Conservation (phyloP, 768 basidiomycete genomes). For the Mycena leptocephala region DNA sequence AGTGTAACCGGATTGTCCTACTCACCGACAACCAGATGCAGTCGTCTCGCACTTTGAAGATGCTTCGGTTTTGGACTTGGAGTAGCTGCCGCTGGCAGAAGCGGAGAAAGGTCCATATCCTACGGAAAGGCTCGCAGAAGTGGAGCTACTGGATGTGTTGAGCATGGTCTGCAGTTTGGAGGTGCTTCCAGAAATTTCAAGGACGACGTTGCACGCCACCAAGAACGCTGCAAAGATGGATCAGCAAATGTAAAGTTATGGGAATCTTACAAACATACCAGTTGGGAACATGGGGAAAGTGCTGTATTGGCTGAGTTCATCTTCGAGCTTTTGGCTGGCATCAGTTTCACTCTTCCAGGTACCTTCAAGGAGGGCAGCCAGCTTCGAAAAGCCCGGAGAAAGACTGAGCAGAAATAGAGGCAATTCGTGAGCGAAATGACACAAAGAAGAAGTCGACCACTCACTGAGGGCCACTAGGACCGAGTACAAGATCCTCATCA, state of each 20-base stretch:
- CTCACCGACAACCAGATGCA: constrained; percentile 11
- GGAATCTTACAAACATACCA: background rate
- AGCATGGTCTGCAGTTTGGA: constrained; percentile 1
- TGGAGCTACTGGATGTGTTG: constrained; percentile 18
- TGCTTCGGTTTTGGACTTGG: constrained; percentile 9
- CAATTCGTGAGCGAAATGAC: background rate
- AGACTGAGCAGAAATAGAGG: background rate
- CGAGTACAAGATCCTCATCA: background rate
- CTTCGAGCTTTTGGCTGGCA: background rate
- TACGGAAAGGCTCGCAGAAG: constrained; percentile 10
- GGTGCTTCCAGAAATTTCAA: constrained; percentile 10
- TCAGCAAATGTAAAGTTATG: background rate
- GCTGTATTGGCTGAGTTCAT: background rate
- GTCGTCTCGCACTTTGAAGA: constrained; percentile 15
- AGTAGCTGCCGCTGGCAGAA: constrained; percentile 13
- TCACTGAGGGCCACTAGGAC: background rate
- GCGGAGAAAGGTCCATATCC: constrained; percentile 16
- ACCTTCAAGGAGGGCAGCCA: background rate
- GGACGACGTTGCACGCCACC: constrained; percentile 1
- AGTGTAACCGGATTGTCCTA: background rate
- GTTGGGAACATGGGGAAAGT: constrained; percentile 1
- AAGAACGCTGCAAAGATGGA: background rate
- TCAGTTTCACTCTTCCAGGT: background rate
- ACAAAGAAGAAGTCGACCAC: background rate
- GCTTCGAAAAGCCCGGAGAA: background rate